Conservation (phyloP, 108 stramenopile species). For the Nitzschia inconspicua region DNA sequence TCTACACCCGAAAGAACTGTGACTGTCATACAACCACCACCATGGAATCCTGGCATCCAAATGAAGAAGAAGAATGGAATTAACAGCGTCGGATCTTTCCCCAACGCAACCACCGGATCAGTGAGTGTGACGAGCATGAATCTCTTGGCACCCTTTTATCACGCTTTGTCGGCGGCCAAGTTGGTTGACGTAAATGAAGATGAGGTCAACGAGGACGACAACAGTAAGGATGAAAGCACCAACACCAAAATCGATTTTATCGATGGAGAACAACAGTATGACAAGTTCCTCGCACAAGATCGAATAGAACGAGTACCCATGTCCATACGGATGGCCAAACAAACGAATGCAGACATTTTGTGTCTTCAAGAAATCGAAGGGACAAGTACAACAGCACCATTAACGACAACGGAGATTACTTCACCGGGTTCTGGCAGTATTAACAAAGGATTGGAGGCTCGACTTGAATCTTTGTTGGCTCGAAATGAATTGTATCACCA, state of each 20-base stretch:
- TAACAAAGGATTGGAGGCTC: not conserved
- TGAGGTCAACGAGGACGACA: not conserved
- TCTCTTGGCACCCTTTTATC: constrained; percentile 38
- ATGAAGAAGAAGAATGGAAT: too few relatives aligned
- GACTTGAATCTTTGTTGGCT: too few relatives aligned
- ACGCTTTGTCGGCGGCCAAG: constrained; percentile 23
- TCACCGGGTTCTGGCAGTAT: too few relatives aligned
- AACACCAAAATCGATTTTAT: not conserved
- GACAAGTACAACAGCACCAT: constrained; percentile 1
- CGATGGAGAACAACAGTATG: not conserved
- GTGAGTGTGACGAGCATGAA: constrained; percentile 40
- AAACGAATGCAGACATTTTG: constrained; percentile 37
- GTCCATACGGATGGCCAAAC: constrained; percentile 37
- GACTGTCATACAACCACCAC: too few relatives aligned
- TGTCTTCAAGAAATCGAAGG: constrained; percentile 55
- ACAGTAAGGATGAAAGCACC: not conserved
- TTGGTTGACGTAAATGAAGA: not conserved
- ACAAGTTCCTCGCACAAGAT: constrained; percentile 11
- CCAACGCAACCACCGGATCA: not conserved
- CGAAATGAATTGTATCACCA: too few relatives aligned
- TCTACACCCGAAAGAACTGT: too few relatives aligned
- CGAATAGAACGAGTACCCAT: constrained; percentile 26
- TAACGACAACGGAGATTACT: not conserved
- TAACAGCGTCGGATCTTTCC: too few relatives aligned
- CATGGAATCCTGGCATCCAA: too few relatives aligned